phyloP scores from a whole-genome alignment of 768 basidiomycete species.

The Lentinula aciculospora region DNA sequence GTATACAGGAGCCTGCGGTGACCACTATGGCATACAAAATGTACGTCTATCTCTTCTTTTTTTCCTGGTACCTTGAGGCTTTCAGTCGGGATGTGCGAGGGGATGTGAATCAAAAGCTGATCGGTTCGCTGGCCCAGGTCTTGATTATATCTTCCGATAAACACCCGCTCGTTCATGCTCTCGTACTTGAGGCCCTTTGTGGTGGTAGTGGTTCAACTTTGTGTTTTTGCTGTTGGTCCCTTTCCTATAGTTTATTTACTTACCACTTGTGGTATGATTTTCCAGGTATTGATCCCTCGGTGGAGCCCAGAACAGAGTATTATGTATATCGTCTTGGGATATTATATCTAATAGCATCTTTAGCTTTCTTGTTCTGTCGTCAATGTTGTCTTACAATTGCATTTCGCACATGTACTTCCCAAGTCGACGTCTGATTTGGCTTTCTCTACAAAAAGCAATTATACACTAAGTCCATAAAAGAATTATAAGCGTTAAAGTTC shows the following conservation, averaged over 20 bases:
- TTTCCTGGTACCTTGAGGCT: constrained; percentile 10
- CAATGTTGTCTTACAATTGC: too few relatives aligned
- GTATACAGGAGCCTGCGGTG: constrained; percentile 25
- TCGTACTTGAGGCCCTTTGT: background rate
- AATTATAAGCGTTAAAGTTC: background rate
- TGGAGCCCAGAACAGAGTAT: background rate
- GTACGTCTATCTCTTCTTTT: constrained; percentile 46
- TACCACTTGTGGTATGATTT: background rate
- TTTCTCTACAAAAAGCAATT: too few relatives aligned
- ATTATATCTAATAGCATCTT: background rate
- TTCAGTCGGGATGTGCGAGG: constrained; percentile 11
- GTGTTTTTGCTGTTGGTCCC: background rate
- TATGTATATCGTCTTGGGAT: background rate
- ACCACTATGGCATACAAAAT: constrained; percentile 71
- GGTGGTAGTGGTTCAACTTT: background rate
- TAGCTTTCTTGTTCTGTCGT: background rate
- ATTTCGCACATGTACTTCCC: too few relatives aligned
- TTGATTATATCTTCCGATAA: constrained; percentile 34
- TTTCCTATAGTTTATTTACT: background rate
- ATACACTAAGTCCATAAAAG: background rate
- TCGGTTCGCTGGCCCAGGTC: constrained; percentile 60
- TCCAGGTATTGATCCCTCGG: background rate
- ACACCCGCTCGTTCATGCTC: background rate
- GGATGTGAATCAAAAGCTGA: constrained; percentile 43
- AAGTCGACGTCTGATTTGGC: too few relatives aligned